Conservation (phyloP, 2,329 filamentous ascomycete species). For the Penicillium occitanis region DNA sequence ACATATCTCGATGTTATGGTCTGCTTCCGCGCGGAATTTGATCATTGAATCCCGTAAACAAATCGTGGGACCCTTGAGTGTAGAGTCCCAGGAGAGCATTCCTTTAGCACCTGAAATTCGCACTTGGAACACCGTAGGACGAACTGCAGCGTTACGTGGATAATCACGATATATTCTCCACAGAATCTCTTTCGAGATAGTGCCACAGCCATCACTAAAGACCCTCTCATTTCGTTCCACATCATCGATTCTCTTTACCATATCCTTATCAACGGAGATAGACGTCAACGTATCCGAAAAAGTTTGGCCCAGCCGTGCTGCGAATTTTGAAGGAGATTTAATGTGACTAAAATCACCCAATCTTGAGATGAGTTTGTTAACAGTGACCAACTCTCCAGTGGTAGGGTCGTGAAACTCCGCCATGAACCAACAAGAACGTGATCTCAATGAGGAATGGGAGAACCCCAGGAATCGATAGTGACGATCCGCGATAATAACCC, state of each 20-base stretch:
- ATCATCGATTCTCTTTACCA: constrained; percentile 28
- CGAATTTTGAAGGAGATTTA: constrained; percentile 56
- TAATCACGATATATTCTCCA: constrained; percentile 57
- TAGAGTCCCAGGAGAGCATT: constrained; percentile 69
- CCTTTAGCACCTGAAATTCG: constrained; percentile 73
- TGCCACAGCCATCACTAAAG: constrained; percentile 80
- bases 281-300: constrained; percentile 74
- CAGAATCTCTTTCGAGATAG: constrained; percentile 63
- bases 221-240: constrained; percentile 45
- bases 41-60: constrained; percentile 71
- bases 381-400: constrained; percentile 31
- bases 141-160: constrained; percentile 26
- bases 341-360: constrained; percentile 56
- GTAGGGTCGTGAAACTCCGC: constrained; percentile 46
- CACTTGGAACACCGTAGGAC: constrained; percentile 61
- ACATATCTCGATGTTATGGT: constrained; percentile 31
- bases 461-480: constrained; percentile 70
- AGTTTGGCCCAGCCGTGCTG: constrained; percentile 61
- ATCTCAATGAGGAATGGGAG: constrained; percentile 73
- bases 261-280: constrained; percentile 47
- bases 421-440: constrained; percentile 66
- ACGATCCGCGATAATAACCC: constrained; percentile 64
- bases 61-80: constrained; percentile 59
- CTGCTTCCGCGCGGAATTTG: constrained; percentile 58
- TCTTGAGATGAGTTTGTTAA: constrained; percentile 43